Base-by-base conservation (phyloP, 495 filamentous ascomycete species). In the Penicillium cosmopolitanum region DNA sequence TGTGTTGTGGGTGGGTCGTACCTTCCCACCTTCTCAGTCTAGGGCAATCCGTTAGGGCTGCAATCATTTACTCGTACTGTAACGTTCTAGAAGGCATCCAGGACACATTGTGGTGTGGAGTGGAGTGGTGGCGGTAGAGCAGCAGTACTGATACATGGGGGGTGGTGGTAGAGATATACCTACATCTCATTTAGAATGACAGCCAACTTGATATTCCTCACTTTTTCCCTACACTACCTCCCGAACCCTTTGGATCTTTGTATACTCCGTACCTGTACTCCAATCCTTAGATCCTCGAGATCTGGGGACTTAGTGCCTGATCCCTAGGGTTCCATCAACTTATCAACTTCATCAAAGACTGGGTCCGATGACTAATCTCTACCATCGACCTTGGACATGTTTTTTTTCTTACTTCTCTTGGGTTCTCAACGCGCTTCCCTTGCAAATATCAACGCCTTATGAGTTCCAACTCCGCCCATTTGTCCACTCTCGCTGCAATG, bases 361-460 rank as follows among this genome's bases (percentile, higher is more conserved):
- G 62, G 69, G 62, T 60, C 63, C 55, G 66, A 65, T 69, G 62
- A 70, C 62, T 72, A 72, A 72, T 55, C 40, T 73, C 53, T 77
- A 72, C 50, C 77, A 61, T 54, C 70, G 67, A 36, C 33, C 44
- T 52, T 51, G 33, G 51, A 18, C 31, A 18, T 50, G 60, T 57
- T 60, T 51, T 46, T 57, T 50, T 50, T 23, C 25, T 46, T 28
- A 23, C 25, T 15, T 15, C 48, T 53, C 15, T 28, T 38, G 38
- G 33, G 31, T 7, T 25, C 38, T 12, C 34, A 50, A 43, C 43
- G 40, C 19, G 48, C 33, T 40, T 25, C 16, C 8, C 8, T 36
- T 25, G 25, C 15, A 12, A 38, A 13, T 4, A 38, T 38, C 36
- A 23, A 50, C 42, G 36, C 50, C 51, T 35, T 53, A 58, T 59